Evolutionary conservation across 805 yeast species (phyloP).

Genomic region (Saturnispora galanensis): DNA sequence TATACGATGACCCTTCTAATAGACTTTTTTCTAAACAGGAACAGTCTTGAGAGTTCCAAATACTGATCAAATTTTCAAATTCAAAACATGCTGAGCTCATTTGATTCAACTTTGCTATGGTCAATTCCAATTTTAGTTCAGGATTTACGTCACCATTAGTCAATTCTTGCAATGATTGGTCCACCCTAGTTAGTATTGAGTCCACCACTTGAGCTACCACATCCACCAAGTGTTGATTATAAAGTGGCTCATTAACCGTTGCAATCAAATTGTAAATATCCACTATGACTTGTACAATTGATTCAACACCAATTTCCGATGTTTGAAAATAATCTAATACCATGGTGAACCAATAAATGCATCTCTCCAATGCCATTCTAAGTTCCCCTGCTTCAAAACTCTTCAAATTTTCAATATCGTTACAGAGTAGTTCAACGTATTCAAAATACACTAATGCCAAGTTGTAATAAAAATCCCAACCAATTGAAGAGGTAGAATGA

Average conservation of each 20-base stretch:
- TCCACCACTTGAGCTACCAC: neutral
- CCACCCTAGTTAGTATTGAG: slow-evolving; percentile 13
- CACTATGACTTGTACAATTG: slow-evolving; percentile 19
- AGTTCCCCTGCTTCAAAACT: slow-evolving; percentile 2
- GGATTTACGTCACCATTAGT: neutral
- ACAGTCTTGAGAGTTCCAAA: slow-evolving; percentile 27
- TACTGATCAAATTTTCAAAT: slow-evolving; percentile 19
- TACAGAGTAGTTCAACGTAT: slow-evolving; percentile 28
- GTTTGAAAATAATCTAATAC: slow-evolving; percentile 3
- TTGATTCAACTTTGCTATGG: slow-evolving; percentile 24
- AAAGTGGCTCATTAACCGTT: slow-evolving; percentile 21
- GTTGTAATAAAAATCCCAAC: slow-evolving; percentile 39
- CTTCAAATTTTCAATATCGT: slow-evolving; percentile 2
- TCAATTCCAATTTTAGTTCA: slow-evolving; percentile 24
- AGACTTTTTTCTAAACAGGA: slow-evolving; percentile 30
- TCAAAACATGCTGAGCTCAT: slow-evolving; percentile 23
- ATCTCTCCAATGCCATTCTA: slow-evolving; percentile 13
- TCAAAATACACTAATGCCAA: slow-evolving; percentile 39
- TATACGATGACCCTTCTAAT: slow-evolving; percentile 35
- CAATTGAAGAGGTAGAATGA: slow-evolving; percentile 10
- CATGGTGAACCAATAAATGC: slow-evolving; percentile 13
- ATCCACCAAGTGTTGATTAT: slow-evolving; percentile 4
- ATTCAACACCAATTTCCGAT: slow-evolving; percentile 3
- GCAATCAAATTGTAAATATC: slow-evolving; percentile 21
- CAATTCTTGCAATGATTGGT: slow-evolving; percentile 11